Percentiles rank a stretch among this genome's conserved stretches.
Evolutionary conservation across 1,284 basidiomycete genomes (phyloP).

Genomic region (Cryptococcus depauperatus): DNA sequence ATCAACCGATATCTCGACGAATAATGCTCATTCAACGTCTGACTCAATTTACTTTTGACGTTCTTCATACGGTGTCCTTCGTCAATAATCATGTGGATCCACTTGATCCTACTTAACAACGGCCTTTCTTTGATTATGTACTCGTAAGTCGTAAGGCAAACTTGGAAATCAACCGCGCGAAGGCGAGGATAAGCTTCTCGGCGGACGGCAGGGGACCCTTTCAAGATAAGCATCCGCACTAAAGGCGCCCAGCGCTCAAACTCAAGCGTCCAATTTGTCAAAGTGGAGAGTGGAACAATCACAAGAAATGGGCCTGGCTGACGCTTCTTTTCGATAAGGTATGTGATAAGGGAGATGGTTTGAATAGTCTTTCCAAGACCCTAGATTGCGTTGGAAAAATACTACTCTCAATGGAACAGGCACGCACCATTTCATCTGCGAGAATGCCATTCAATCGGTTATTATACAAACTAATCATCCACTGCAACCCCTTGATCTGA

Average conservation of each 20-base stretch:
- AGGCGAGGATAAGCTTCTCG: slow-evolving; percentile 39
- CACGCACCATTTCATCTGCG: slow-evolving; percentile 79
- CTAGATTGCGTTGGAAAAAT: slow-evolving; percentile 45
- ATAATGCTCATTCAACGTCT: slow-evolving; percentile 90
- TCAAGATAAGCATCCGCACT: slow-evolving; percentile 81
- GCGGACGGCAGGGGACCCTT: slow-evolving; percentile 67
- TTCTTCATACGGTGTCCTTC: slow-evolving; percentile 99
- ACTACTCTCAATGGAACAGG: slow-evolving; percentile 48
- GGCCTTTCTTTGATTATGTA: slow-evolving; percentile 98
- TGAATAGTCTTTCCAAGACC: slow-evolving; percentile 94
- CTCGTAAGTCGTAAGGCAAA: slow-evolving; percentile 94
- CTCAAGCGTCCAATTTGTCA: slow-evolving; percentile 97
- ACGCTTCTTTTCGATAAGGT: slow-evolving; percentile 86
- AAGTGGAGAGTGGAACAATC: slow-evolving; percentile 94
- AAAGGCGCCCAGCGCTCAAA: slow-evolving; percentile 95
- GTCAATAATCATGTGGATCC: slow-evolving; percentile 99
- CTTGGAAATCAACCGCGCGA: slow-evolving; percentile 69
- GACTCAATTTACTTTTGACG: slow-evolving; percentile 86
- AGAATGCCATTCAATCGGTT: slow-evolving; percentile 89
- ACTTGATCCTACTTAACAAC: slow-evolving; percentile 82
- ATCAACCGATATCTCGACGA: slow-evolving; percentile 90
- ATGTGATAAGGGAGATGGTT: slow-evolving; percentile 92
- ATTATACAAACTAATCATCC: slow-evolving; percentile 91
- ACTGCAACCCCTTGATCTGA: slow-evolving; percentile 92
- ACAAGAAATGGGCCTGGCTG: slow-evolving; percentile 94